Conservation (phyloP, 2,329 filamentous ascomycete species). For the Pyrenophora teres region DNA sequence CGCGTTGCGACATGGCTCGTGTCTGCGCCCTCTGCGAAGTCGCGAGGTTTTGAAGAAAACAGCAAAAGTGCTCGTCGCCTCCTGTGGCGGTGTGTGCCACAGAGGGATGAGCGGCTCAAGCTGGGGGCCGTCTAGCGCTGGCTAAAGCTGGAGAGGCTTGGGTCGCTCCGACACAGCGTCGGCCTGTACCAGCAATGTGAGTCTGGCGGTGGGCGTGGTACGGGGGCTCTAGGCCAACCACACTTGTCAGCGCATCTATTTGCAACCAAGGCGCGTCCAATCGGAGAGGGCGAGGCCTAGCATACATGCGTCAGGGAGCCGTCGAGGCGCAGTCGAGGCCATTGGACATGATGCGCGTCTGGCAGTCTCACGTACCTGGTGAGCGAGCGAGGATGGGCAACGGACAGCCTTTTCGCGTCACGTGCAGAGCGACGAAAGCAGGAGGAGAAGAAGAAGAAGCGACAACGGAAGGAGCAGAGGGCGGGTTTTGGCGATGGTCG, state of each 20-base stretch:
- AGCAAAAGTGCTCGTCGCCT: slow-evolving; percentile 24
- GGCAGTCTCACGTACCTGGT: slow-evolving; percentile 7
- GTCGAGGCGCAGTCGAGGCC: slow-evolving; percentile 21
- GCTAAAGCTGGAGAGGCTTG: slow-evolving; percentile 25
- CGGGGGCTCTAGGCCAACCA: slow-evolving; percentile 34
- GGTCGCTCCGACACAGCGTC: slow-evolving; percentile 26
- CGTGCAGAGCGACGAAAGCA: slow-evolving; percentile 3
- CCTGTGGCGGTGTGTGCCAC: slow-evolving; percentile 37
- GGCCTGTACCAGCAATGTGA: slow-evolving; percentile 25
- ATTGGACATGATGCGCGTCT: slow-evolving; percentile 5
- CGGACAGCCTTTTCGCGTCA: slow-evolving; percentile 14
- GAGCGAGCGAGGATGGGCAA: slow-evolving; percentile 8
- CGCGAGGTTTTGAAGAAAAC: slow-evolving; percentile 11
- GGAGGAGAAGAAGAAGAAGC: no score
- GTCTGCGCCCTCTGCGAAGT: slow-evolving; percentile 12
- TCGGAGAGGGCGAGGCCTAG: slow-evolving; percentile 19
- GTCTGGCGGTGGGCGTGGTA: slow-evolving; percentile 28
- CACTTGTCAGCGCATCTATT: slow-evolving; percentile 35
- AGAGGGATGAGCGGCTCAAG: slow-evolving; percentile 38
- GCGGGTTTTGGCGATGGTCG: background rate
- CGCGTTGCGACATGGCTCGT: slow-evolving; percentile 47
- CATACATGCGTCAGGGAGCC: slow-evolving; percentile 18
- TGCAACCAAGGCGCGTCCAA: slow-evolving; percentile 24
- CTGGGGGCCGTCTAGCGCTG: slow-evolving; percentile 31
- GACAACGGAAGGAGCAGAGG: slow-evolving; percentile 1